Evolutionary conservation across 352 stramenopile species (phyloP).

Genomic region (Sclerospora graminicola): DNA sequence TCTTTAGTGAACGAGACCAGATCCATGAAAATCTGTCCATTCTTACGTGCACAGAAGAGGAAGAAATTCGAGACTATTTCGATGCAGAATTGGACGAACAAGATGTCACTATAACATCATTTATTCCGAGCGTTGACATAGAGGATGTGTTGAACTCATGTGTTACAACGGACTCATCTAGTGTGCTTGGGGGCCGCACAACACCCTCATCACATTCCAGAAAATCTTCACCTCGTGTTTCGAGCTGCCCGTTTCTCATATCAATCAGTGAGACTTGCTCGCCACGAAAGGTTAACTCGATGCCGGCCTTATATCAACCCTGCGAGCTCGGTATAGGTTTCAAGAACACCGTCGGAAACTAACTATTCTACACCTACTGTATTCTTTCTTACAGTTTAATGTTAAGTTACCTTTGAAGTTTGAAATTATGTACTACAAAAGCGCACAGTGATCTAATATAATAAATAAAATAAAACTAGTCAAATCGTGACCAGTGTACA

Average conservation of each 20-base stretch:
- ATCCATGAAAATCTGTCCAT: constrained; percentile 14
- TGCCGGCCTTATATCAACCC: constrained; percentile 9
- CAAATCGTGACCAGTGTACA: too few relatives aligned
- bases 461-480: too few relatives aligned
- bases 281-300: background rate
- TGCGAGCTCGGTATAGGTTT: constrained; percentile 14
- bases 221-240: background rate
- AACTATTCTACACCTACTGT: too few relatives aligned
- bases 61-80: constrained; percentile 12
- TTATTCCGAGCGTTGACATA: background rate
- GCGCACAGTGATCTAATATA: too few relatives aligned
- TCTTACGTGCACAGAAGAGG: constrained; percentile 14
- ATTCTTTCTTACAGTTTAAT: too few relatives aligned
- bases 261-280: background rate
- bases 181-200: constrained; percentile 10
- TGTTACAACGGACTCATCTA: background rate
- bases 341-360: constrained; percentile 2
- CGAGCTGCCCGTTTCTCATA: constrained; percentile 2
- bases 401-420: too few relatives aligned
- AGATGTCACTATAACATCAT: background rate
- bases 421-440: too few relatives aligned
- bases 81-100: constrained; percentile 13
- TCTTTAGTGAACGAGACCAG: constrained; percentile 13
- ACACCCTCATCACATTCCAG: constrained; percentile 2
- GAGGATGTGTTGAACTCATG: constrained; percentile 10